Conservation (phyloP, 176 grass and related monocot species). For the Oryza brachyantha region DNA sequence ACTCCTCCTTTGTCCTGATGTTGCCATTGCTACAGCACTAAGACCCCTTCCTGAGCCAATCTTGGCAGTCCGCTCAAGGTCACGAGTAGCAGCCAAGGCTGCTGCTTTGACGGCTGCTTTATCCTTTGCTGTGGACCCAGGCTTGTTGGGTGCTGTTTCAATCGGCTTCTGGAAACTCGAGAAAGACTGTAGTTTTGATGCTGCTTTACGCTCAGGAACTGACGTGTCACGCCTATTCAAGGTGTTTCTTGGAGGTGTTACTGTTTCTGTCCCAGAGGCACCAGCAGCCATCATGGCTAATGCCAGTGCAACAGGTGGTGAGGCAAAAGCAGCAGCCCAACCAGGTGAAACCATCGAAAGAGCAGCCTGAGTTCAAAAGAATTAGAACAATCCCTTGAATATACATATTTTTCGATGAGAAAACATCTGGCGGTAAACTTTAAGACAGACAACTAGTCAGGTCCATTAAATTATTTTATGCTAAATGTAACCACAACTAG, state of each 20-base stretch:
- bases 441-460: neutral
- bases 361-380: slow-evolving; percentile 54
- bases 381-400: slow-evolving; percentile 22
- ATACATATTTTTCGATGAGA: neutral
- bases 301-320: slow-evolving; percentile 95
- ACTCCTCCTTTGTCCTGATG: slow-evolving; percentile 94
- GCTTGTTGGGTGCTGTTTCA: slow-evolving; percentile 63
- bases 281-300: slow-evolving; percentile 99
- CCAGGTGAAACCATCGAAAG: slow-evolving; percentile 90
- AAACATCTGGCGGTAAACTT: slow-evolving; percentile 16
- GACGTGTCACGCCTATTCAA: slow-evolving; percentile 71
- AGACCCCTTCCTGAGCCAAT: slow-evolving; percentile 93
- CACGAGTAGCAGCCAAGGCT: slow-evolving; percentile 79
- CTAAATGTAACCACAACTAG: slow-evolving; percentile 12
- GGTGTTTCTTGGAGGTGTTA: slow-evolving; percentile 53
- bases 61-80: slow-evolving; percentile 88
- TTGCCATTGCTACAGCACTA: slow-evolving; percentile 99
- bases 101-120: slow-evolving; percentile 93
- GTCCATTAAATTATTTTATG: slow-evolving; percentile 6
- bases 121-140: slow-evolving; percentile 63
- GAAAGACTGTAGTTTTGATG: slow-evolving; percentile 65
- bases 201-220: slow-evolving; percentile 65
- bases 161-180: slow-evolving; percentile 83
- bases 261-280: slow-evolving; percentile 80
- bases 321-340: slow-evolving; percentile 99